Evolutionary conservation across 164 flowering plant species (phyloP).

Genomic region (Vitis rupestris): DNA sequence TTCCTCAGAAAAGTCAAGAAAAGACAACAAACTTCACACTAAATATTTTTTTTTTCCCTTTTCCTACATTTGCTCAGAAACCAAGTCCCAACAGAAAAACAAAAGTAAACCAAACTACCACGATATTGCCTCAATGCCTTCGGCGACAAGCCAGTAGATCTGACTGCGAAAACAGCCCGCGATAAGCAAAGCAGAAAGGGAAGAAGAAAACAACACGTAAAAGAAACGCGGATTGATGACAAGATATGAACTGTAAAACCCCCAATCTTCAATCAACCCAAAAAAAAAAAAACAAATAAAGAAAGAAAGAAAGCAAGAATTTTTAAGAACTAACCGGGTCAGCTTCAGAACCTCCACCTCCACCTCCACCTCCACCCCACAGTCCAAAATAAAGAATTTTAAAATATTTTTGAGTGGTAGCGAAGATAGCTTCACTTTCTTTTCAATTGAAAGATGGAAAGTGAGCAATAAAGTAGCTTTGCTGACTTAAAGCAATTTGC

Average conservation of each 20-base stretch:
- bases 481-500: conserved; percentile 13
- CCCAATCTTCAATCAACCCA: background rate
- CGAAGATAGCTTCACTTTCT: too few species aligned
- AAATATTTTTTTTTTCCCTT: background rate
- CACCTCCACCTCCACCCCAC: conserved; percentile 13
- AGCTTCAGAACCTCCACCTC: conserved; percentile 16
- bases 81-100: background rate
- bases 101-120: background rate
- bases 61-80: background rate
- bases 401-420: too few species aligned
- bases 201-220: conserved; percentile 18
- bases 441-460: background rate
- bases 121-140: conserved; percentile 12
- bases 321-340: conserved; percentile 11
- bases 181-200: conserved; percentile 9
- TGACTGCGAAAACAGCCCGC: conserved; percentile 3
- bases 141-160: conserved; percentile 20
- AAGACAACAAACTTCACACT: background rate
- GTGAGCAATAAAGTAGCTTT: conserved; percentile 7
- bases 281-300: background rate
- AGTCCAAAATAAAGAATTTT: background rate
- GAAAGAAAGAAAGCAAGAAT: background rate
- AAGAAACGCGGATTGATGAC: conserved; percentile 35
- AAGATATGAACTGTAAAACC: conserved; percentile 35
- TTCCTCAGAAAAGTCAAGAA: background rate